Conservation (phyloP, 495 filamentous ascomycete genomes). For the Penicillium maclennaniae region DNA sequence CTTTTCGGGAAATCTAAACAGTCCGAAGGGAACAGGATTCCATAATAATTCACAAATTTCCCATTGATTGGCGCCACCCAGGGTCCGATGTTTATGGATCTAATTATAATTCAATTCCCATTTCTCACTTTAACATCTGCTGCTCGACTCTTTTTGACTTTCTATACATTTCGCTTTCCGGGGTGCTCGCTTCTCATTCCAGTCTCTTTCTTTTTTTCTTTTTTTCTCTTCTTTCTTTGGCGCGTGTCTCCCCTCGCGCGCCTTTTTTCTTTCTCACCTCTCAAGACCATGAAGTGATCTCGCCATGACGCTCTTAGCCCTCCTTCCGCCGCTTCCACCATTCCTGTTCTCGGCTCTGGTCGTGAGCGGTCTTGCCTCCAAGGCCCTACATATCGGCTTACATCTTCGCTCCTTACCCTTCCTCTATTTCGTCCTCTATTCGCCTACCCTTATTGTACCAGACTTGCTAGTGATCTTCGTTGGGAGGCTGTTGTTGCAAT, state of each 20-base stretch:
- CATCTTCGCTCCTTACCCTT: constrained; percentile 35
- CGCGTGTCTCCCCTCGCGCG: constrained; percentile 3
- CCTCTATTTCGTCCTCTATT: constrained; percentile 35
- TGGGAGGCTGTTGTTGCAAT: constrained; percentile 27
- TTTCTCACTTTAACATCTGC: background rate
- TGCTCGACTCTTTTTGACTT: background rate
- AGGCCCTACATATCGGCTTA: constrained; percentile 34
- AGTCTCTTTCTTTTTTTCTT: constrained; percentile 7
- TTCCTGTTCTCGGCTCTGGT: constrained; percentile 36
- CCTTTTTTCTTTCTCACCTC: background rate
- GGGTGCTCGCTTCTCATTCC: constrained; percentile 14
- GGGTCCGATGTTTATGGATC: too few relatives aligned
- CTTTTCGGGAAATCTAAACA: too few relatives aligned
- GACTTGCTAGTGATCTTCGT: constrained; percentile 34
- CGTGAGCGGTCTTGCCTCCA: constrained; percentile 34
- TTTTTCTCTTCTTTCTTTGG: constrained; percentile 4
- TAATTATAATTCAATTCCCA: too few relatives aligned
- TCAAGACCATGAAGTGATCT: constrained; percentile 20
- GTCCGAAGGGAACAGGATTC: too few relatives aligned
- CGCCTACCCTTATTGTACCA: constrained; percentile 33
- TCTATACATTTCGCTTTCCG: constrained; percentile 10
- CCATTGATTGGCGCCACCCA: too few relatives aligned
- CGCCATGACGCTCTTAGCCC: constrained; percentile 20
- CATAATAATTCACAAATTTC: too few relatives aligned
- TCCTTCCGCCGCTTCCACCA: constrained; percentile 25